A percentile compares a stretch with the other conserved stretches of the same genome.
Conservation (phyloP, 2,329 filamentous ascomycete species). For the Polychaeton citri region DNA sequence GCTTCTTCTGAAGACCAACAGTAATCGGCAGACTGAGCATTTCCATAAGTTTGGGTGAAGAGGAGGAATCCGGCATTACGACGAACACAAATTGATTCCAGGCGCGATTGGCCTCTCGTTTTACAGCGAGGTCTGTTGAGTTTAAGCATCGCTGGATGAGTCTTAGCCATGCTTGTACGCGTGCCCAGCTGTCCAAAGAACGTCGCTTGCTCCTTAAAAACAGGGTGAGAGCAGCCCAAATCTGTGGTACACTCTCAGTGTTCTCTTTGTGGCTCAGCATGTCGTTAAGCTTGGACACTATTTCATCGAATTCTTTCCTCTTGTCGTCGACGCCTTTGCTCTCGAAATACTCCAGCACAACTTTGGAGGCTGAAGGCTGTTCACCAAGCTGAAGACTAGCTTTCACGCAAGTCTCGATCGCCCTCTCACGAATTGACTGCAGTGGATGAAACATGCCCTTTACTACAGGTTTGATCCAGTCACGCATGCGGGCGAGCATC, state of each 20-base stretch:
- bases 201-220: conserved; percentile 52
- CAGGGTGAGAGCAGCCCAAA: conserved; percentile 75
- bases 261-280: conserved; percentile 52
- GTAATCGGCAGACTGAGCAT: conserved; percentile 56
- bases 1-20: conserved; percentile 55
- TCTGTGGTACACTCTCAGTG: conserved; percentile 60
- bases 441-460: conserved; percentile 67
- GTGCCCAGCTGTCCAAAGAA: conserved; percentile 52
- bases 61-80: conserved; percentile 49
- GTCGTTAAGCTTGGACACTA: conserved; percentile 50
- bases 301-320: conserved; percentile 54
- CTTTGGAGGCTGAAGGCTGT: conserved; percentile 53
- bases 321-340: conserved; percentile 34
- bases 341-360: conserved; percentile 50
- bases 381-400: conserved; percentile 56
- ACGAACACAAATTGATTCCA: conserved; percentile 78
- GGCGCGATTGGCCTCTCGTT: conserved; percentile 64
- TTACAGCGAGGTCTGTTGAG: conserved; percentile 55
- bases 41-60: conserved; percentile 41
- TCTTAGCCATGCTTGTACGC: conserved; percentile 59
- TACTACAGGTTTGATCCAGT: conserved; percentile 76
- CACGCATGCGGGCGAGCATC: conserved; percentile 55
- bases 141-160: conserved; percentile 79
- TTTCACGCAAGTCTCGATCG: conserved; percentile 60
- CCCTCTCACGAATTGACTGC: conserved; percentile 61